phyloP scores from a whole-genome alignment of 208 protist species.

The Wallacemonas collosoma region DNA sequence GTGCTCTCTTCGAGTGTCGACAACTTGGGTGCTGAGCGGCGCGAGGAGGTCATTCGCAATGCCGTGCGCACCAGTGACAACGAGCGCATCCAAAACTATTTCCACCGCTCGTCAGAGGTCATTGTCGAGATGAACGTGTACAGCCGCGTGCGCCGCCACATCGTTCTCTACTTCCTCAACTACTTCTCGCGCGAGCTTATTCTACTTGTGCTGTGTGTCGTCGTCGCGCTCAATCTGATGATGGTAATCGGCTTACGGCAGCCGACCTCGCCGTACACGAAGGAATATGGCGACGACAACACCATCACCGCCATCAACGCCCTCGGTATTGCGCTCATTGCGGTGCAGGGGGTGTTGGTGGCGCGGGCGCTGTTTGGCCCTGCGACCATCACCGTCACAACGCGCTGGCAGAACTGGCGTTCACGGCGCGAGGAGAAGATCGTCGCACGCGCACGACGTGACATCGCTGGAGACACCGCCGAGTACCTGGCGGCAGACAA shows the following conservation, averaged over 20 bases:
- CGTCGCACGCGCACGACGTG: constrained; percentile 22
- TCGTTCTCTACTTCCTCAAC: constrained; percentile 40
- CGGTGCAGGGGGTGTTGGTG: constrained; percentile 41
- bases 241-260: constrained; percentile 46
- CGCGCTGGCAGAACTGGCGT: constrained; percentile 44
- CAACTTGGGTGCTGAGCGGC: constrained; percentile 39
- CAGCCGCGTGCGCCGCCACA: constrained; percentile 35
- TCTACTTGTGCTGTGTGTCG: constrained; percentile 36
- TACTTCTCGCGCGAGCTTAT: constrained; percentile 45
- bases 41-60: constrained; percentile 33
- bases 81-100: constrained; percentile 62
- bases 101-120: constrained; percentile 35
- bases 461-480: constrained; percentile 36
- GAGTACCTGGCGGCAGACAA: constrained; percentile 28
- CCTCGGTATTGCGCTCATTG: constrained; percentile 42
- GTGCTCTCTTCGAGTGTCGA: constrained; percentile 39
- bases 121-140: constrained; percentile 65
- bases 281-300: constrained; percentile 14
- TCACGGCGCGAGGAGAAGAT: constrained; percentile 27
- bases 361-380: constrained; percentile 44
- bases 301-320: constrained; percentile 30
- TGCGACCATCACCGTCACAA: constrained; percentile 37
- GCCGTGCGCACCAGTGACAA: constrained; percentile 62
- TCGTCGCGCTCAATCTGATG: constrained; percentile 54
- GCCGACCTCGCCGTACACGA: constrained; percentile 36